Percentiles rank a stretch among this genome's conserved stretches.
Evolutionary conservation across 345 rosid genomes (phyloP).

Genomic region (Diplotaxis tenuifolia): DNA sequence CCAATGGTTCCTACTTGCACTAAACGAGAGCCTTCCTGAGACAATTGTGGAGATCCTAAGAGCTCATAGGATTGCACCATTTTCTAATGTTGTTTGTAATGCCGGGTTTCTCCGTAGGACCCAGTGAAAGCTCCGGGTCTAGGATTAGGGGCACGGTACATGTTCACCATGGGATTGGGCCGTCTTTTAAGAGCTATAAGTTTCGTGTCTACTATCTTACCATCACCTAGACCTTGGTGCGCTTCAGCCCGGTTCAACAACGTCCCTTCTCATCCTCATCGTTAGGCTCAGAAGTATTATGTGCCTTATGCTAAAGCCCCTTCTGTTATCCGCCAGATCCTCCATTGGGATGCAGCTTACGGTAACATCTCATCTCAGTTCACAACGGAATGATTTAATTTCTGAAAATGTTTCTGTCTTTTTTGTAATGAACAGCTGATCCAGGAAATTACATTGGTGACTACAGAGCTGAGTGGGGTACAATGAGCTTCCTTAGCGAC

Average conservation of each 20-base stretch:
- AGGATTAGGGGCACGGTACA: constrained; percentile 86
- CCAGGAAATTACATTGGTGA: constrained; percentile 49
- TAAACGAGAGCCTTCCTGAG: constrained; percentile 80
- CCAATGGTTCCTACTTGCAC: constrained; percentile 84
- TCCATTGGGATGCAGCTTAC: constrained; percentile 45
- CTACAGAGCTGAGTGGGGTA: constrained; percentile 77
- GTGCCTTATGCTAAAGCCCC: constrained; percentile 77
- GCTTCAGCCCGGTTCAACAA: constrained; percentile 59
- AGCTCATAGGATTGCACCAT: constrained; percentile 88
- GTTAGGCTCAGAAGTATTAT: constrained; percentile 86
- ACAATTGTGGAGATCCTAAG: constrained; percentile 67
- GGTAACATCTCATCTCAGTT: constrained; percentile 10
- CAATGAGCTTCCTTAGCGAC: constrained; percentile 74
- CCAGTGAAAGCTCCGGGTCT: constrained; percentile 88
- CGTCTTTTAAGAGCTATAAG: constrained; percentile 90
- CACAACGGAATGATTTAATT: neutral
- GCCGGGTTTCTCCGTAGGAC: constrained; percentile 83
- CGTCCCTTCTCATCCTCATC: constrained; percentile 76
- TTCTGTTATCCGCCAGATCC: constrained; percentile 56
- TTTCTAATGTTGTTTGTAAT: constrained; percentile 84
- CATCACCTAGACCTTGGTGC: constrained; percentile 96
- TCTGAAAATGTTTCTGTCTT: neutral
- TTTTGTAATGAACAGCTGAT: constrained; percentile 47
- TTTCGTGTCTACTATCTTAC: constrained; percentile 82
- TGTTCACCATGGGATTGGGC: constrained; percentile 90